Evolutionary conservation across 805 yeast genomes (phyloP).

Genomic region (Kazachstania kunashirensis): DNA sequence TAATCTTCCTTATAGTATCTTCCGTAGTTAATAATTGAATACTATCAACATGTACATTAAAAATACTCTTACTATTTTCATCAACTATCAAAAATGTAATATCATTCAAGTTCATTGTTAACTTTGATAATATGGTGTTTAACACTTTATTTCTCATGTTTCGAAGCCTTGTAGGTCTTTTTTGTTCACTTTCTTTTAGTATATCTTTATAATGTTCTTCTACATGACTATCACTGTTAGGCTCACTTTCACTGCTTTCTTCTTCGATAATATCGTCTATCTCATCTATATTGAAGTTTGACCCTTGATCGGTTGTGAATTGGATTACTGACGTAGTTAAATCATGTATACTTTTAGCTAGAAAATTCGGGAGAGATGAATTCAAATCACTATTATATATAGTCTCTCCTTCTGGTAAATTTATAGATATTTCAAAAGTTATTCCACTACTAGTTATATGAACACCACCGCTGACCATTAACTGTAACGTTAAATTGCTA

Average conservation of each 20-base stretch:
- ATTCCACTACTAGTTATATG: constrained; percentile 49
- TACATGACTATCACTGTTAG: neutral
- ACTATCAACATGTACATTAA: constrained; percentile 29
- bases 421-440: constrained; percentile 25
- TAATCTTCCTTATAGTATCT: constrained; percentile 4
- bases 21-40: constrained; percentile 5
- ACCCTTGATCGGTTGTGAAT: constrained; percentile 10
- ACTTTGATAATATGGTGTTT: constrained; percentile 54
- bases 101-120: constrained; percentile 42
- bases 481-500: constrained; percentile 42
- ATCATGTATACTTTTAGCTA: constrained; percentile 67
- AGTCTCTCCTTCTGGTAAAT: constrained; percentile 5
- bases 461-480: constrained; percentile 66
- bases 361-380: constrained; percentile 33
- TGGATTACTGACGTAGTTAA: constrained; percentile 46
- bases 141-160: constrained; percentile 54
- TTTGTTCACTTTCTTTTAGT: neutral
- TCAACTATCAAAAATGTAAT: constrained; percentile 41
- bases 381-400: constrained; percentile 15
- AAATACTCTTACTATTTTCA: constrained; percentile 27
- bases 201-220: neutral
- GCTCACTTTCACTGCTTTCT: constrained; percentile 2
- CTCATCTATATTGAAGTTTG: constrained; percentile 15
- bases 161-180: constrained; percentile 27
- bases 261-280: neutral